A percentile compares a stretch with the other conserved stretches of the same genome.
These are phyloP conservation scores for Scytalidium sp. DNA, from an alignment of 2,329 filamentous ascomycete genomes.

Conservation along the genomic window DNA sequence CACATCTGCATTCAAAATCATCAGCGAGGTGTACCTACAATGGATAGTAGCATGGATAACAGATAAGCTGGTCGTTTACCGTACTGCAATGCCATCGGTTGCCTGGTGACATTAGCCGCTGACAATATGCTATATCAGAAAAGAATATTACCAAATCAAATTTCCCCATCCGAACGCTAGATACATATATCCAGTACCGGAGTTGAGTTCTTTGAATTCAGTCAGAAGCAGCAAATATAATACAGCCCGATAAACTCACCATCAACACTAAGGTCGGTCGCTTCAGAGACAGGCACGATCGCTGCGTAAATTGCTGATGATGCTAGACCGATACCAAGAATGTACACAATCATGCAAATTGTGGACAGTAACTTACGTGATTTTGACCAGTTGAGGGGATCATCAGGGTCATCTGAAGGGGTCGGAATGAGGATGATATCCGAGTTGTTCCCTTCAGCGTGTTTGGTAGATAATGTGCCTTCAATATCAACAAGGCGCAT, in stretches of 20 bases:
- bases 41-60: slow-evolving; percentile 29
- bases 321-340: slow-evolving; percentile 43
- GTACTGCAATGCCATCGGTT: slow-evolving; percentile 48
- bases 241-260: background rate
- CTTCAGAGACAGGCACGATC: slow-evolving; percentile 41
- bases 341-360: slow-evolving; percentile 34
- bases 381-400: slow-evolving; percentile 33
- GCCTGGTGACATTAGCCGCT: background rate
- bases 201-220: slow-evolving; percentile 34
- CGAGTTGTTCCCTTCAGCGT: slow-evolving; percentile 14
- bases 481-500: slow-evolving; percentile 25
- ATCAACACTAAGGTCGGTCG: slow-evolving; percentile 38
- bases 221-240: background rate
- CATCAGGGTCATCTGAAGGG: slow-evolving; percentile 33
- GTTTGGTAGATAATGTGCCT: slow-evolving; percentile 17
- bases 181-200: slow-evolving; percentile 49
- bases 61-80: slow-evolving; percentile 48
- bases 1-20: background rate
- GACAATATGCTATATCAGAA: background rate
- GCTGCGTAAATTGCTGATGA: slow-evolving; percentile 45
- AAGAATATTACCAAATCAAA: slow-evolving; percentile 39
- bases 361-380: slow-evolving; percentile 27
- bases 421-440: slow-evolving; percentile 25
- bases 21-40: background rate
- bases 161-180: slow-evolving; percentile 48